A percentile compares a stretch with the other conserved stretches of the same genome.
Evolutionary conservation across 2,329 filamentous ascomycete species (phyloP).

Genomic region (Calonectria ilicicola): DNA sequence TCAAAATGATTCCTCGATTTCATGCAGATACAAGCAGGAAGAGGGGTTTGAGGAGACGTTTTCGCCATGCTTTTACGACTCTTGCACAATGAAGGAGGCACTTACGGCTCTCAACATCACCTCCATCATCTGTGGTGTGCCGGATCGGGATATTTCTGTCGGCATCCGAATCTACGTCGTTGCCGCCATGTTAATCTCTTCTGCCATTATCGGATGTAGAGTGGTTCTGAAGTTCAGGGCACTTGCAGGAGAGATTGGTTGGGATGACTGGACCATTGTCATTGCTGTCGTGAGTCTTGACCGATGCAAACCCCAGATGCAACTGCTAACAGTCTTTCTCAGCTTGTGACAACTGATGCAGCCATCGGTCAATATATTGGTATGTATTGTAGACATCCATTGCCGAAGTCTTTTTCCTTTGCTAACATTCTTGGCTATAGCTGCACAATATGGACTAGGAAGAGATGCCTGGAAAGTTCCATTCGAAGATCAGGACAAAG

Average conservation of each 20-base stretch:
- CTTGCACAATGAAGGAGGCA: not conserved
- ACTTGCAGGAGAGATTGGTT: not conserved
- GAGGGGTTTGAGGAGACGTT: not conserved
- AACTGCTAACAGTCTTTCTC: not conserved
- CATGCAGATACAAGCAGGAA: not conserved
- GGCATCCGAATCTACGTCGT: not conserved
- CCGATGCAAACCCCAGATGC: not conserved
- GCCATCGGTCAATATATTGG: not conserved
- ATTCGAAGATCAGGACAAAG: not conserved
- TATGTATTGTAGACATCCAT: not conserved
- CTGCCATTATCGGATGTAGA: not conserved
- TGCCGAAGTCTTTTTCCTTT: not conserved
- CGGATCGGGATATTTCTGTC: not conserved
- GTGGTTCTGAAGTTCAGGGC: not conserved
- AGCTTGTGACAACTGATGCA: not conserved
- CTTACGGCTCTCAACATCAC: not conserved
- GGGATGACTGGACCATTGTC: conserved; percentile 1
- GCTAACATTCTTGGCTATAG: not conserved
- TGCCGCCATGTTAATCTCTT: not conserved
- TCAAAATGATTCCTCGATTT: not conserved
- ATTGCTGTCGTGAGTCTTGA: not conserved
- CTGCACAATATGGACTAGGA: not conserved
- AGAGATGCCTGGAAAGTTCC: not conserved
- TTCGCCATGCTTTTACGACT: not conserved
- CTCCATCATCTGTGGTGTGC: not conserved